Conservation (phyloP, 352 stramenopile genomes). For the Phytopythium aichiense region DNA sequence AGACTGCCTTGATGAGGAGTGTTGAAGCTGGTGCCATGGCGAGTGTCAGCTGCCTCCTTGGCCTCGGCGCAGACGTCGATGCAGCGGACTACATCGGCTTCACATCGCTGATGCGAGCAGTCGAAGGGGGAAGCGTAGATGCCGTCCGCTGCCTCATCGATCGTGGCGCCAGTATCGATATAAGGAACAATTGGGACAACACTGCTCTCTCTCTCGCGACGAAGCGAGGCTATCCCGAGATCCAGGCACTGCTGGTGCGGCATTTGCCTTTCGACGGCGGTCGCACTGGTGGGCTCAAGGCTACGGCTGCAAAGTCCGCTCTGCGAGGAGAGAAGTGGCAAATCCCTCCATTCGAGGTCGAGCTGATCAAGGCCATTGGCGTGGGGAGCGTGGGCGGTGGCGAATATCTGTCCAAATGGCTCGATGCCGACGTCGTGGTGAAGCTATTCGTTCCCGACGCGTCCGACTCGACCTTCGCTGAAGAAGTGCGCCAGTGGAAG, state of each 20-base stretch:
- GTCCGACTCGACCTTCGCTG: neutral
- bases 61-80: neutral
- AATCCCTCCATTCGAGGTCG: neutral
- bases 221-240: neutral
- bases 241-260: neutral
- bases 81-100: neutral
- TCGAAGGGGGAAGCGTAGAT: neutral
- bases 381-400: neutral
- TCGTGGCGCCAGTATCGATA: neutral
- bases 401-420: neutral
- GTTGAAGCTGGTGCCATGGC: neutral
- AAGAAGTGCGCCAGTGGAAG: neutral
- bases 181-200: neutral
- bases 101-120: neutral
- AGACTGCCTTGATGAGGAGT: neutral
- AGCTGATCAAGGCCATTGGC: neutral
- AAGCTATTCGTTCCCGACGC: constrained; percentile 2
- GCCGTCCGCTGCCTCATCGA: neutral
- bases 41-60: neutral
- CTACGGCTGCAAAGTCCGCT: neutral
- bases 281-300: neutral
- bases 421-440: neutral
- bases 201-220: neutral
- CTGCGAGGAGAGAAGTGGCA: neutral
- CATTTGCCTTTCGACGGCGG: neutral